phyloP scores from a whole-genome alignment of 805 yeast genomes.

The Zygoascus bituminiphila region DNA sequence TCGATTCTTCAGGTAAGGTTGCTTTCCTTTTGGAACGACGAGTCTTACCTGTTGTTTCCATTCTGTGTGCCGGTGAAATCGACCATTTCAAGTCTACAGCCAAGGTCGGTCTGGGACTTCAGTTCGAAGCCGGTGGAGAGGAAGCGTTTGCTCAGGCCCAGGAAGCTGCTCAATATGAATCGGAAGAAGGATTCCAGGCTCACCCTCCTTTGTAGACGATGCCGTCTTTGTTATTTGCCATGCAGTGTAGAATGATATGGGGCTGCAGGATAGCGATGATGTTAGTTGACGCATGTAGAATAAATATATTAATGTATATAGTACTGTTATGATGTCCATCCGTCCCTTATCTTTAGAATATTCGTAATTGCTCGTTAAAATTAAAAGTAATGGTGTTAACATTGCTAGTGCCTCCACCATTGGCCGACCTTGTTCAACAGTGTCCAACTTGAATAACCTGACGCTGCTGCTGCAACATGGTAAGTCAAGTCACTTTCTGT shows the following conservation, averaged over 20 bases:
- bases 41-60: conserved; percentile 81
- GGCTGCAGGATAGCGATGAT: neutral
- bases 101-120: conserved; percentile 87
- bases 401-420: conserved; percentile 12
- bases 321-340: neutral
- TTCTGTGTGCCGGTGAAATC: conserved; percentile 84
- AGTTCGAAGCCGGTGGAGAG: conserved; percentile 92
- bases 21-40: conserved; percentile 87
- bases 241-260: too few relatives aligned
- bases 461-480: conserved; percentile 16
- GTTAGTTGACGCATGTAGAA: neutral
- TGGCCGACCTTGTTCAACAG: conserved; percentile 11
- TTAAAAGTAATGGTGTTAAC: too few relatives aligned
- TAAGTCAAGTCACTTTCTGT: conserved; percentile 4
- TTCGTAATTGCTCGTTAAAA: too few relatives aligned
- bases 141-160: conserved; percentile 59
- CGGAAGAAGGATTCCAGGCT: conserved; percentile 17
- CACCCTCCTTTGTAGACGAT: conserved; percentile 22
- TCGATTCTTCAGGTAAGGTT: conserved; percentile 87
- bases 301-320: neutral
- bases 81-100: conserved; percentile 77
- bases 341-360: too few relatives aligned
- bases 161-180: conserved; percentile 12
- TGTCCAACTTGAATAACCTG: conserved; percentile 19
- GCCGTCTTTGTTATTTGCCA: too few relatives aligned